Evolutionary conservation across 768 basidiomycete species (phyloP).

Genomic region (Pleurotus sapidus): DNA sequence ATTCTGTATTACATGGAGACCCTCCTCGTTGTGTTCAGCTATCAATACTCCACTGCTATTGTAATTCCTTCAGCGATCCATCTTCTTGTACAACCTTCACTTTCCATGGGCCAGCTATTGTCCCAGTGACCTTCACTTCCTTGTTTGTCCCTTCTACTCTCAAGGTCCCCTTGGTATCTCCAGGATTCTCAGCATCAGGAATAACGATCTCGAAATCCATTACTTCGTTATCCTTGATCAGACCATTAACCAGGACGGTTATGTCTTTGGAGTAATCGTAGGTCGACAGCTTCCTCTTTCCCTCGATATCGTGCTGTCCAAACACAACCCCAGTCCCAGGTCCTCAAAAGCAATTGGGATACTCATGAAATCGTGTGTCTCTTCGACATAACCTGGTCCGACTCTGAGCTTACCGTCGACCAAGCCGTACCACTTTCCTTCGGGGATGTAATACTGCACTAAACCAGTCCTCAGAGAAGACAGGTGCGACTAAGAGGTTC

Average conservation of each 20-base stretch:
- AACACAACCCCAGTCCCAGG: slow-evolving; percentile 24
- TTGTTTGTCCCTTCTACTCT: slow-evolving; percentile 7
- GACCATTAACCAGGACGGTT: slow-evolving; percentile 16
- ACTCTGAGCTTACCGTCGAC: slow-evolving; percentile 23
- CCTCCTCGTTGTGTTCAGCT: background rate
- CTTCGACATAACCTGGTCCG: slow-evolving; percentile 25
- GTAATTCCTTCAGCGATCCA: background rate
- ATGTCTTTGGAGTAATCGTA: slow-evolving; percentile 21
- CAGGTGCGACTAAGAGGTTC: slow-evolving; percentile 26
- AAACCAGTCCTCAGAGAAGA: slow-evolving; percentile 24
- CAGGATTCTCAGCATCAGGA: slow-evolving; percentile 14
- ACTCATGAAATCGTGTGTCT: slow-evolving; percentile 24
- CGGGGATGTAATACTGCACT: slow-evolving; percentile 27
- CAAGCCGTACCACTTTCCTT: slow-evolving; percentile 27
- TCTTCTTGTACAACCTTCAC: background rate
- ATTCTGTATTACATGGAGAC: no score
- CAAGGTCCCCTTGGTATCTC: slow-evolving; percentile 13
- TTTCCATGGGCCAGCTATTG: slow-evolving; percentile 2
- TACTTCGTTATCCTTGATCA: background rate
- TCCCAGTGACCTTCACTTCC: slow-evolving; percentile 1
- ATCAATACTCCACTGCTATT: no score
- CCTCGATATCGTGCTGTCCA: slow-evolving; percentile 12
- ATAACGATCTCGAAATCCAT: slow-evolving; percentile 15
- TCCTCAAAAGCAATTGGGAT: slow-evolving; percentile 25
- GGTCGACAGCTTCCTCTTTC: slow-evolving; percentile 12